phyloP scores from a whole-genome alignment of 192 early-diverging fungal genomes.

The Phlyctochytrium planicorne region DNA sequence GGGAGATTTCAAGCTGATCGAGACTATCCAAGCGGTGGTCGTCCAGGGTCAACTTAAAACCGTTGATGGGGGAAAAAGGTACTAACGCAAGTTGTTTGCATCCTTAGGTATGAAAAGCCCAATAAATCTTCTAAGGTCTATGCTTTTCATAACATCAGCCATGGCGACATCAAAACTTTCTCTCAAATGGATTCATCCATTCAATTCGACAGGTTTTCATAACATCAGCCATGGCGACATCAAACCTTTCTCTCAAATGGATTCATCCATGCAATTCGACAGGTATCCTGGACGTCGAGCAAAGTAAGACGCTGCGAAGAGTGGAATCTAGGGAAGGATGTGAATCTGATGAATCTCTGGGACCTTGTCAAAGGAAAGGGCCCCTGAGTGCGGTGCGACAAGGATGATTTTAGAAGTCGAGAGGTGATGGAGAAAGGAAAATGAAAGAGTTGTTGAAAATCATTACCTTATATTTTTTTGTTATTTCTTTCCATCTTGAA shows the following conservation, averaged over 20 bases:
- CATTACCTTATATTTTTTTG: no score
- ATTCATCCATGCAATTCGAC: constrained; percentile 82
- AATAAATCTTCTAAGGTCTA: no score
- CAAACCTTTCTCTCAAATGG: constrained; percentile 48
- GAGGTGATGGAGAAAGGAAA: no score
- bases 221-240: not conserved
- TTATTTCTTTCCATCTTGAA: not conserved
- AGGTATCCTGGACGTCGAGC: constrained; percentile 75
- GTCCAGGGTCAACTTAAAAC: constrained; percentile 68
- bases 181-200: constrained; percentile 76
- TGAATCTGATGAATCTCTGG: not conserved
- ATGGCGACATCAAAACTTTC: not conserved
- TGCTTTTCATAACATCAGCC: not conserved
- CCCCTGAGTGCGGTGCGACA: no score
- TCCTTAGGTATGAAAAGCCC: no score
- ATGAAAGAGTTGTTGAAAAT: no score
- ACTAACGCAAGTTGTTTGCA: no score
- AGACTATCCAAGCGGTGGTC: constrained; percentile 95
- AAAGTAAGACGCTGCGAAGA: constrained; percentile 66
- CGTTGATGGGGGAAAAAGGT: not conserved
- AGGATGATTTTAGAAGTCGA: no score
- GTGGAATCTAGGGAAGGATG: constrained; percentile 63
- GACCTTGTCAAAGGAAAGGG: not conserved
- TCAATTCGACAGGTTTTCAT: not conserved
- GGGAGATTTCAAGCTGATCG: constrained; percentile 97